A percentile compares a stretch with the other conserved stretches of the same genome.
phyloP scores from a whole-genome alignment of 2,329 filamentous ascomycete species.

The Tricladium varicosporioides region DNA sequence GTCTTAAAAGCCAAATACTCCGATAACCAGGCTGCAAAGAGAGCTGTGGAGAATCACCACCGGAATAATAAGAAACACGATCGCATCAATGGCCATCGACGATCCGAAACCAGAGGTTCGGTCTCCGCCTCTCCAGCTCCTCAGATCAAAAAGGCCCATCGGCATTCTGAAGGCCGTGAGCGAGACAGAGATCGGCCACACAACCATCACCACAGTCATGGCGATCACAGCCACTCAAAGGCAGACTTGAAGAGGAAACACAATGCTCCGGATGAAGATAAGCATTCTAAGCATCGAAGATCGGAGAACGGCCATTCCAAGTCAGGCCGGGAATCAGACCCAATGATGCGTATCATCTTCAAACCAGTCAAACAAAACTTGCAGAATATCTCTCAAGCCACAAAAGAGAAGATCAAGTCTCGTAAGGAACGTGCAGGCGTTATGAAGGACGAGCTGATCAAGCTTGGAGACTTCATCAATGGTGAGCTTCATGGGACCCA shows the following conservation, averaged over 20 bases:
- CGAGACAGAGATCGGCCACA: conserved; percentile 49
- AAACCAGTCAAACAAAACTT: conserved; percentile 61
- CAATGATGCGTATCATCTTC: conserved; percentile 44
- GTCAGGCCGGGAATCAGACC: conserved; percentile 20
- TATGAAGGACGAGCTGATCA: conserved; percentile 58
- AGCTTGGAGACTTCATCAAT: conserved; percentile 62
- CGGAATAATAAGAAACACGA: conserved; percentile 83
- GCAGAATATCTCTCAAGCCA: conserved; percentile 57
- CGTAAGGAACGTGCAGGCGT: conserved; percentile 60
- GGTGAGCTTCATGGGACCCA: conserved; percentile 29
- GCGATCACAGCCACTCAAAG: conserved; percentile 37
- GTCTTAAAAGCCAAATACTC: conserved; percentile 85
- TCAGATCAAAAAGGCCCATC: conserved; percentile 42
- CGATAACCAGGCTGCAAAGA: conserved; percentile 71
- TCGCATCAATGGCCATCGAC: conserved; percentile 56
- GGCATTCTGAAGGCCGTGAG: conserved; percentile 42
- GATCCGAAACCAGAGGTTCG: conserved; percentile 55
- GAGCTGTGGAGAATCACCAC: conserved; percentile 86
- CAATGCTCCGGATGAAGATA: conserved; percentile 51
- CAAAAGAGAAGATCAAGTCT: conserved; percentile 59
- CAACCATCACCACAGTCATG: conserved; percentile 41
- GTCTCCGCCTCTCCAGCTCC: conserved; percentile 72
- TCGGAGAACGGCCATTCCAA: conserved; percentile 45
- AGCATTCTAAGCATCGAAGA: conserved; percentile 49
- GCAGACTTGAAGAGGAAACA: conserved; percentile 61